These are phyloP conservation scores for Vanrija sp. DNA, from an alignment of 1,284 basidiomycete genomes.

Conservation along the genomic window DNA sequence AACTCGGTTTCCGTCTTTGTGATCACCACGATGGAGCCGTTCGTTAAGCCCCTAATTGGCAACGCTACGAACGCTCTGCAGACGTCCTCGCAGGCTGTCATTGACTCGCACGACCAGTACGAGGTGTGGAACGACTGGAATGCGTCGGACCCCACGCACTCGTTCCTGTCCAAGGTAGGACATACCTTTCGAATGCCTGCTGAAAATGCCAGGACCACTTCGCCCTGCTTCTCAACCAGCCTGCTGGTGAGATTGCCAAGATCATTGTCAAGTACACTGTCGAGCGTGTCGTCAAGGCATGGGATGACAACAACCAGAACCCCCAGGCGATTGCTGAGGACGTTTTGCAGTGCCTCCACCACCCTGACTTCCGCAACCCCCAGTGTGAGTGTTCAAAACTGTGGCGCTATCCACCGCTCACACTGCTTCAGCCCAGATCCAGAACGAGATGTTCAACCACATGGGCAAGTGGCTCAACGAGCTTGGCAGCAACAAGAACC, in stretches of 20 bases:
- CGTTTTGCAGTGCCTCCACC: slow-evolving; percentile 74
- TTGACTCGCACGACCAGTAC: slow-evolving; percentile 74
- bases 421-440: slow-evolving; percentile 71
- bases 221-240: slow-evolving; percentile 52
- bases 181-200: background rate
- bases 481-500: slow-evolving; percentile 56
- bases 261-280: slow-evolving; percentile 58
- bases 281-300: slow-evolving; percentile 67
- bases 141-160: slow-evolving; percentile 77
- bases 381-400: slow-evolving; percentile 33
- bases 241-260: slow-evolving; percentile 69
- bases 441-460: slow-evolving; percentile 65
- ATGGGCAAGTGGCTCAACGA: slow-evolving; percentile 56
- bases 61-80: slow-evolving; percentile 65
- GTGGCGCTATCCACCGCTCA: slow-evolving; percentile 60
- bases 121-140: slow-evolving; percentile 71
- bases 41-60: slow-evolving; percentile 71
- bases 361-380: slow-evolving; percentile 74
- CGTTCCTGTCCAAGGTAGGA: slow-evolving; percentile 53
- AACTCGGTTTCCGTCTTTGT: slow-evolving; percentile 79
- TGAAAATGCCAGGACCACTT: slow-evolving; percentile 34
- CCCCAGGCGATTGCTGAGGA: slow-evolving; percentile 63
- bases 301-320: slow-evolving; percentile 68
- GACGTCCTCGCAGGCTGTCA: slow-evolving; percentile 67
- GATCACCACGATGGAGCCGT: slow-evolving; percentile 67